Evolutionary conservation across 2,329 filamentous ascomycete genomes (phyloP).

Genomic region (Pestalotiopsis sp.): DNA sequence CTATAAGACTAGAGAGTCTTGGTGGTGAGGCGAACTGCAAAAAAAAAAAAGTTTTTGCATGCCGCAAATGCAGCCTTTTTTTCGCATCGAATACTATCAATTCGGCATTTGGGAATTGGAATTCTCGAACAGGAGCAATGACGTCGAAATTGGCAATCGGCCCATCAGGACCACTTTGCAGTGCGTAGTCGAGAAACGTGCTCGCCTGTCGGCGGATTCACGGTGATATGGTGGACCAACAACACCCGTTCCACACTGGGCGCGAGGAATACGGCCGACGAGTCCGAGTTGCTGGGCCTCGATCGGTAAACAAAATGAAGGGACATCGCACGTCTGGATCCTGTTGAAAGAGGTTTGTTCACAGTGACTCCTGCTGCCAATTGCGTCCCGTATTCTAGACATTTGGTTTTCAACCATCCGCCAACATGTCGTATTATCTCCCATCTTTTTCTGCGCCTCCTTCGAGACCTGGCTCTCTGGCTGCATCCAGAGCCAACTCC

Average conservation of each 20-base stretch:
- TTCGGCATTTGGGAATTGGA: neutral
- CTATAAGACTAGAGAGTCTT: neutral
- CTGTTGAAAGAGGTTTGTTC: neutral
- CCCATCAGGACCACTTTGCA: slow-evolving; percentile 6
- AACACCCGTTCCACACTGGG: slow-evolving; percentile 8
- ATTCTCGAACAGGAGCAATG: neutral
- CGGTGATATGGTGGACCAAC: slow-evolving; percentile 23
- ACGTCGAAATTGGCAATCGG: slow-evolving; percentile 1
- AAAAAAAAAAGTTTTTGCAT: neutral
- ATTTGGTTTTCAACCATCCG: neutral
- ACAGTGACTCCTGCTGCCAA: neutral
- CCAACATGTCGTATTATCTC: slow-evolving; percentile 13
- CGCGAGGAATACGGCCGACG: slow-evolving; percentile 10
- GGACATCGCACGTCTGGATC: neutral
- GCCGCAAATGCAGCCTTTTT: neutral
- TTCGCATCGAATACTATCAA: neutral
- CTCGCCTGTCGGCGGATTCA: slow-evolving; percentile 18
- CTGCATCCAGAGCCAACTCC: slow-evolving; percentile 10
- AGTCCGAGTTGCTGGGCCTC: slow-evolving; percentile 1
- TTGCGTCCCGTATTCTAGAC: neutral
- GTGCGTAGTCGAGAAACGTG: slow-evolving; percentile 6
- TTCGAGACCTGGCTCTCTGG: slow-evolving; percentile 10
- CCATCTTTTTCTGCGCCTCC: slow-evolving; percentile 11
- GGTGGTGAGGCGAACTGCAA: neutral
- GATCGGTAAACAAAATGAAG: slow-evolving; percentile 11